phyloP scores from a whole-genome alignment of 1,284 basidiomycete genomes.

The Naganishia sp. region DNA sequence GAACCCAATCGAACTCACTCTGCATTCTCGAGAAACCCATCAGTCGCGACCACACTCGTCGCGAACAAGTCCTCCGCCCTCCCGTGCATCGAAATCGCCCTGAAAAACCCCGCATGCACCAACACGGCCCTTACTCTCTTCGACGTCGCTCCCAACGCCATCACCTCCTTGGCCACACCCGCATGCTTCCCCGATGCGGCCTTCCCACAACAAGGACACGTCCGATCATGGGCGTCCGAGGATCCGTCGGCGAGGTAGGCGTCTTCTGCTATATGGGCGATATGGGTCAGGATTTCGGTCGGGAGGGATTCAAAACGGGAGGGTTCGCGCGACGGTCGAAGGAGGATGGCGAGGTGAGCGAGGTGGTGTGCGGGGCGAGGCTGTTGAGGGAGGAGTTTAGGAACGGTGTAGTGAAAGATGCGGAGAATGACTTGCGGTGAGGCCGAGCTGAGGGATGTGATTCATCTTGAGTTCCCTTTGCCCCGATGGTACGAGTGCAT shows the following conservation, averaged over 20 bases:
- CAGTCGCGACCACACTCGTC: not conserved
- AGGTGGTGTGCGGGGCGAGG: not conserved
- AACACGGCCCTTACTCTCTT: slow-evolving; percentile 7
- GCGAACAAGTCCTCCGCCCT: not conserved
- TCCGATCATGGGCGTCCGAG: not conserved
- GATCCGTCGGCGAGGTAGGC: not conserved
- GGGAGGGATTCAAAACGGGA: slow-evolving; percentile 3
- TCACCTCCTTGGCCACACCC: slow-evolving; percentile 10
- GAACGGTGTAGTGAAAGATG: not conserved
- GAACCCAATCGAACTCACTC: not conserved
- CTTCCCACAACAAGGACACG: not conserved
- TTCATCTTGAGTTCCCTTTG: not conserved
- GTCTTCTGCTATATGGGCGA: not conserved
- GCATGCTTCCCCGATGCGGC: not conserved
- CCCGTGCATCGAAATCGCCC: not conserved
- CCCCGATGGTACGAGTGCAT: not conserved
- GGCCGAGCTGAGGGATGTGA: not conserved
- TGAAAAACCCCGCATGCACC: slow-evolving; percentile 16
- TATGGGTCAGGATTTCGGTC: slow-evolving; percentile 8
- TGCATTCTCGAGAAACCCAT: slow-evolving; percentile 17
- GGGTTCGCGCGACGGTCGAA: not conserved
- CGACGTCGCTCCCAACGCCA: slow-evolving; percentile 7
- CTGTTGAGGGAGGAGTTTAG: not conserved
- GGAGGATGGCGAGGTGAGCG: not conserved
- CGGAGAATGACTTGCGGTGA: not conserved